Percentiles rank a stretch among this genome's conserved stretches.
These are phyloP conservation scores for Dendrothele bispora DNA, from an alignment of 768 basidiomycete genomes.

Conservation along the genomic window DNA sequence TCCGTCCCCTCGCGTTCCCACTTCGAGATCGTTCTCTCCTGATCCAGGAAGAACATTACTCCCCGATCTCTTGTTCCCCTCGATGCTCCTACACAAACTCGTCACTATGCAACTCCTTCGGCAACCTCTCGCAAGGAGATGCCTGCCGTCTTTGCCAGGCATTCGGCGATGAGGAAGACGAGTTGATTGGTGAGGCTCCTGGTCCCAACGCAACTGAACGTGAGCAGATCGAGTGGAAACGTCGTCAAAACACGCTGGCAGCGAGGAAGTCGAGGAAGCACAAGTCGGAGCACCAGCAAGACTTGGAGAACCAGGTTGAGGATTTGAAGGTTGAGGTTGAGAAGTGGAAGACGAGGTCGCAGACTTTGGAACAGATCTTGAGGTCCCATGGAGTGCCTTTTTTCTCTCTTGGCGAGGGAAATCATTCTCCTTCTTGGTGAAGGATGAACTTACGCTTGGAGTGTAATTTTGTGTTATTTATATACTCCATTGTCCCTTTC, in stretches of 20 bases:
- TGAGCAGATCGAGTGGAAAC: conserved; percentile 63
- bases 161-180: conserved; percentile 38
- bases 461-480: too few species aligned
- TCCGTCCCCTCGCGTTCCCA: conserved; percentile 27
- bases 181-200: conserved; percentile 20
- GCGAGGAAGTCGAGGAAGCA: conserved; percentile 65
- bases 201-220: conserved; percentile 36
- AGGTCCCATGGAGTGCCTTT: conserved; percentile 1
- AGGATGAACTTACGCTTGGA: too few species aligned
- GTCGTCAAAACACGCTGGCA: conserved; percentile 68
- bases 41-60: too few species aligned
- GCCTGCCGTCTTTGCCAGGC: conserved; percentile 66
- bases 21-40: conserved; percentile 13
- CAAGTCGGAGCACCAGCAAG: conserved; percentile 62
- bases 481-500: too few species aligned
- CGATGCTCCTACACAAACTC: conserved; percentile 78
- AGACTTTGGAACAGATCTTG: conserved; percentile 3
- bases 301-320: conserved; percentile 47
- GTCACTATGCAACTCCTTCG: conserved; percentile 73
- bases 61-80: conserved; percentile 65
- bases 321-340: conserved; percentile 43
- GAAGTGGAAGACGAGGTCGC: conserved; percentile 43
- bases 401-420: too few species aligned
- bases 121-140: conserved; percentile 78
- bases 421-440: too few species aligned